Evolutionary conservation across 2,329 filamentous ascomycete genomes (phyloP).

Genomic region (Podosphaera fusca): DNA sequence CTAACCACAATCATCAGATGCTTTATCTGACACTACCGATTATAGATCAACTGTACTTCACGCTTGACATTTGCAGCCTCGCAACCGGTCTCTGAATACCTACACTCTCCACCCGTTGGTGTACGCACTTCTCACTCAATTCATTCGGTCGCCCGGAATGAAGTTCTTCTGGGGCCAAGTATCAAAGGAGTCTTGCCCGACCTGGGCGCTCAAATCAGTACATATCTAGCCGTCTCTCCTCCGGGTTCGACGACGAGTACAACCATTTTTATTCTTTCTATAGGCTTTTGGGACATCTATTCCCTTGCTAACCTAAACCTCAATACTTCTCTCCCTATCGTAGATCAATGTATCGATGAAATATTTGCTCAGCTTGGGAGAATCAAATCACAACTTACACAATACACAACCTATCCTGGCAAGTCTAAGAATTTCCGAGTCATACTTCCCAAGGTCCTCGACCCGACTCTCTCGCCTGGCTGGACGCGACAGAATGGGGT

Average conservation of each 20-base stretch:
- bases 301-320: constrained; percentile 10
- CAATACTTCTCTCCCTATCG: constrained; percentile 4
- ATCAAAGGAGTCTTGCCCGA: constrained; percentile 9
- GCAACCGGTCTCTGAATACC: constrained; percentile 8
- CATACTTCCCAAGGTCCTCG: constrained; percentile 27
- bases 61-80: constrained; percentile 12
- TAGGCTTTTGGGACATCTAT: constrained; percentile 17
- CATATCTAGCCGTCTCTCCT: constrained; percentile 9
- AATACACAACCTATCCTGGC: not conserved
- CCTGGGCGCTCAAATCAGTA: constrained; percentile 11
- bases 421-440: constrained; percentile 21
- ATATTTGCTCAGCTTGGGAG: constrained; percentile 13
- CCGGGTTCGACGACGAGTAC: constrained; percentile 4
- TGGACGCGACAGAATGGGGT: constrained; percentile 24
- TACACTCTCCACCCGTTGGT: constrained; percentile 9
- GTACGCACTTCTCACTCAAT: constrained; percentile 9
- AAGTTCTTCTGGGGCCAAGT: not conserved
- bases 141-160: constrained; percentile 4
- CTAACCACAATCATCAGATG: not conserved
- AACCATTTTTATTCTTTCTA: constrained; percentile 13
- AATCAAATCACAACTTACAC: constrained; percentile 3
- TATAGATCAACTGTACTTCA: constrained; percentile 13
- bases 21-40: not conserved
- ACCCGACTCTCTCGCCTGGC: constrained; percentile 29
- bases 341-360: constrained; percentile 7